These are phyloP conservation scores for Diaporthe sp. DNA, from an alignment of 2,329 filamentous ascomycete species.

Conservation along the genomic window DNA sequence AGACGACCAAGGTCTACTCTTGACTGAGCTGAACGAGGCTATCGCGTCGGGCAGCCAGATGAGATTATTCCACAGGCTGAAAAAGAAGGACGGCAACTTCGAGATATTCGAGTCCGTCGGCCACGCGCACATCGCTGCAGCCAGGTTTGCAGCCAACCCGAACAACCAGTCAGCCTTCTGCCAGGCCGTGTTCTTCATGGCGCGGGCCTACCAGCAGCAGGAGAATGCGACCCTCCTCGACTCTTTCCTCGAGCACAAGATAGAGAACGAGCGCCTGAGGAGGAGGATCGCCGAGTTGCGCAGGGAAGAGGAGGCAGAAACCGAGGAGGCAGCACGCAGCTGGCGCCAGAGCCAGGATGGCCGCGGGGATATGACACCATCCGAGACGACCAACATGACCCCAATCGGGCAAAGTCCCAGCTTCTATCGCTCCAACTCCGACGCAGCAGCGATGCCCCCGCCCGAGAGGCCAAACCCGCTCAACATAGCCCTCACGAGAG, in stretches of 20 bases:
- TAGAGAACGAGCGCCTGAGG: constrained; percentile 90
- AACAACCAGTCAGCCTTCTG: constrained; percentile 79
- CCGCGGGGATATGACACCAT: constrained; percentile 65
- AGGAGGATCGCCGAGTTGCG: constrained; percentile 88
- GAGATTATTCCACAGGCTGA: constrained; percentile 89
- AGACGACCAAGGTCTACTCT: constrained; percentile 86
- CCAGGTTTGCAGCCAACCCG: constrained; percentile 72
- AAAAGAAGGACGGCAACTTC: constrained; percentile 78
- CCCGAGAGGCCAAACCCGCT: constrained; percentile 72
- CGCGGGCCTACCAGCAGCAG: constrained; percentile 88
- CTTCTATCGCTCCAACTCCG: constrained; percentile 49
- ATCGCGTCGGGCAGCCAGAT: constrained; percentile 85
- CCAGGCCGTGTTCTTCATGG: constrained; percentile 94
- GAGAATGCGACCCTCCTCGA: constrained; percentile 88
- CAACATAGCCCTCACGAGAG: constrained; percentile 79
- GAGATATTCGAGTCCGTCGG: constrained; percentile 92
- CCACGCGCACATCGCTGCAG: constrained; percentile 86
- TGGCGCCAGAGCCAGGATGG: constrained; percentile 71
- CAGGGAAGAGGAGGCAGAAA: constrained; percentile 86
- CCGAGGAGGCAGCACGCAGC: constrained; percentile 73
- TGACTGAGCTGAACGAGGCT: constrained; percentile 89
- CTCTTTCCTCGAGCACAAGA: constrained; percentile 96
- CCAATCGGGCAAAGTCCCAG: constrained; percentile 44
- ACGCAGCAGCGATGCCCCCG: constrained; percentile 72
- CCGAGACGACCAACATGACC: constrained; percentile 58